Evolutionary conservation across 495 filamentous ascomycete genomes (phyloP), one percentile per base, ranked within the genome.

Genomic region (Chlorociboria aeruginascens): DNA sequence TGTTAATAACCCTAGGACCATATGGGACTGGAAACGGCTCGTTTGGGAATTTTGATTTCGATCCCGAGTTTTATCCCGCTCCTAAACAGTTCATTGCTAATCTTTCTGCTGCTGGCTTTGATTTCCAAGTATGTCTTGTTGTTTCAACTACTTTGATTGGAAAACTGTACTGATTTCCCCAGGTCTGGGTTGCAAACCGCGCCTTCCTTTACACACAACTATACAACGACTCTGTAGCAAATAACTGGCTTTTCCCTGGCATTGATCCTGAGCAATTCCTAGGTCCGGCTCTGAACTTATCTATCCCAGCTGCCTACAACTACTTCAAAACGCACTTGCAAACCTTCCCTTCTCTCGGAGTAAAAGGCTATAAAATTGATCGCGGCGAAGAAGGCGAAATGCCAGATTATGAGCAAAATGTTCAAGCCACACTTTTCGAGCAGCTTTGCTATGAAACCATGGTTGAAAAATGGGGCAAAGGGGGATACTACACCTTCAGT

Each of bases 351-450:
- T 36, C 43, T 9, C 43, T 62, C 1, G 62, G 62, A 25, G 60
- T 62, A 0, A 62, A 58, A 38, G 62, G 62, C 11, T 64, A 56
- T 43, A 64, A 64, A 49, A 64, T 64, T 43, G 60, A 64, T 28
- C 53, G 62, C 17, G 62, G 62, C 10, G 62, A 64, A 40, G 55
- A 64, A 55, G 55, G 48, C 8, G 62, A 62, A 48, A 59, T 61
- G 57, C 62, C 62, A n/a, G 61, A 46, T 9, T 54, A 52, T 34
- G 51, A 53, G 38, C 62, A 64, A 48, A 64, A 64, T 49, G 52
- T 58, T 20, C 62, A 64, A 45, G 51, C 42, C 36, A 33, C 44
- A 9, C 58, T 62, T 11, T 62, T 64, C 38, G 45, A 56, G 13
- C 39, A 61, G 31, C 45, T 64, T 14, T 58, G 53, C 40, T 52